A percentile compares a stretch with the other conserved stretches of the same genome.
phyloP scores from a whole-genome alignment of 2,329 filamentous ascomycete genomes.

The Fusarium nygamai region DNA sequence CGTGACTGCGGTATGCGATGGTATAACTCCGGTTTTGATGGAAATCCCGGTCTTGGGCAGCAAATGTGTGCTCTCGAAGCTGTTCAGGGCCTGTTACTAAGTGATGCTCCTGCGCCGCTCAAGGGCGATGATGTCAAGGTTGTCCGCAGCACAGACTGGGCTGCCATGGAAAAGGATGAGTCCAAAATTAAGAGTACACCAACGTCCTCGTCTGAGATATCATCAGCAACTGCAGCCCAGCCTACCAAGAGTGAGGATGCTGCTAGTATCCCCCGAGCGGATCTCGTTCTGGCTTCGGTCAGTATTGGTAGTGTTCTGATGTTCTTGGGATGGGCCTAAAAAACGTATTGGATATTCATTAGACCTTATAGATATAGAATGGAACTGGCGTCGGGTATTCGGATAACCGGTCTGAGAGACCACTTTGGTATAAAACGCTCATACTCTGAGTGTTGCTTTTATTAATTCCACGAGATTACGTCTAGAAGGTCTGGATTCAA shows the following conservation, averaged over 20 bases:
- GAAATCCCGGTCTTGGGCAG: conserved; percentile 65
- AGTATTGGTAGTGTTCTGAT: conserved; percentile 35
- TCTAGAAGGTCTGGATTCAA: conserved; percentile 37
- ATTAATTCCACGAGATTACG: conserved; percentile 42
- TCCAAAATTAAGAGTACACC: conserved; percentile 26
- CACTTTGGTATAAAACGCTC: conserved; percentile 26
- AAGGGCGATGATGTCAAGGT: conserved; percentile 59
- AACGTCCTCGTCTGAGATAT: conserved; percentile 6
- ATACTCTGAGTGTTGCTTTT: conserved; percentile 33
- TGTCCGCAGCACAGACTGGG: conserved; percentile 48
- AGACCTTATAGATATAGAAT: conserved; percentile 31
- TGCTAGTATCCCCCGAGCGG: conserved; percentile 20
- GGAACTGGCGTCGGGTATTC: conserved; percentile 25
- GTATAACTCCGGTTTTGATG: conserved; percentile 68
- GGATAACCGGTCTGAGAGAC: conserved; percentile 17
- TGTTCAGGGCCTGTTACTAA: conserved; percentile 67
- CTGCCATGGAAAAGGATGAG: conserved; percentile 18
- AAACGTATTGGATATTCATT: conserved; percentile 19
- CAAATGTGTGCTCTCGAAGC: conserved; percentile 73
- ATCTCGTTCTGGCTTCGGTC: conserved; percentile 34
- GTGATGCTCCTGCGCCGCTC: conserved; percentile 56
- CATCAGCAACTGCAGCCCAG: conserved; percentile 13
- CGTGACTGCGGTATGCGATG: conserved; percentile 70
- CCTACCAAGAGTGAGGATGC: conserved; percentile 35
- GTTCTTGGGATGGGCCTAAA: conserved; percentile 29